Percentiles rank a stretch among this genome's conserved stretches.
These are phyloP conservation scores for Daucus carota DNA, from an alignment of 129 eudicot species.

Conservation along the genomic window DNA sequence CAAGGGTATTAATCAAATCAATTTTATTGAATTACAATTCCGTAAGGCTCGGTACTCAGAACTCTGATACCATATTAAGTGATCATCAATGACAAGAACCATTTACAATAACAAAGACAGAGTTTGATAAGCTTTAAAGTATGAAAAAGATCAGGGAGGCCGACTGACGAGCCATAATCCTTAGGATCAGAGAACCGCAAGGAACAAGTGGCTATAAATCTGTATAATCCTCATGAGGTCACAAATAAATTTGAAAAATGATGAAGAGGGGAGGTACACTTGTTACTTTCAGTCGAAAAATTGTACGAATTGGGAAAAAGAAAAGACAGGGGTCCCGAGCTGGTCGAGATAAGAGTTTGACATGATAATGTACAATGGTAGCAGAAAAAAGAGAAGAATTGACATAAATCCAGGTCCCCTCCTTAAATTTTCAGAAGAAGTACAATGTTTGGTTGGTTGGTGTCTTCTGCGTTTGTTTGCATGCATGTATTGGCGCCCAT, in stretches of 20 bases:
- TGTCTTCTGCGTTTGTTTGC: conserved; percentile 1
- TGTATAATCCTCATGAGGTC: neutral
- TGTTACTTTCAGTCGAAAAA: conserved; percentile 1
- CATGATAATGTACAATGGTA: neutral
- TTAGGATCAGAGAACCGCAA: neutral
- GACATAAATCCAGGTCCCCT: conserved; percentile 15
- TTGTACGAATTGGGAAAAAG: conserved; percentile 10
- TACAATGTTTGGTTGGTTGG: neutral
- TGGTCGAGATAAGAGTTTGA: neutral
- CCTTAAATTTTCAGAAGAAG: neutral
- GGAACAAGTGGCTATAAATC: conserved; percentile 12
- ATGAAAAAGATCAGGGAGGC: neutral
- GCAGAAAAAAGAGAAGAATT: neutral
- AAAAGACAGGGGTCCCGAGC: conserved; percentile 23
- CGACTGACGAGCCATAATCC: neutral
- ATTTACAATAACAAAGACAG: too few species aligned
- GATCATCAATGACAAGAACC: too few species aligned
- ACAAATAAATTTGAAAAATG: neutral
- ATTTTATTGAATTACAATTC: neutral
- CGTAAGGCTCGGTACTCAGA: neutral
- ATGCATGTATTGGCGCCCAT: neutral
- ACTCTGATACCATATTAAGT: too few species aligned
- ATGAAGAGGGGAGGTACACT: neutral
- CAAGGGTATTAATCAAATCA: too few species aligned
- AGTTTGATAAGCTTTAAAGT: neutral